Conservation (phyloP, 192 early-diverging fungal genomes). For the Umbelopsis ramanniana region DNA sequence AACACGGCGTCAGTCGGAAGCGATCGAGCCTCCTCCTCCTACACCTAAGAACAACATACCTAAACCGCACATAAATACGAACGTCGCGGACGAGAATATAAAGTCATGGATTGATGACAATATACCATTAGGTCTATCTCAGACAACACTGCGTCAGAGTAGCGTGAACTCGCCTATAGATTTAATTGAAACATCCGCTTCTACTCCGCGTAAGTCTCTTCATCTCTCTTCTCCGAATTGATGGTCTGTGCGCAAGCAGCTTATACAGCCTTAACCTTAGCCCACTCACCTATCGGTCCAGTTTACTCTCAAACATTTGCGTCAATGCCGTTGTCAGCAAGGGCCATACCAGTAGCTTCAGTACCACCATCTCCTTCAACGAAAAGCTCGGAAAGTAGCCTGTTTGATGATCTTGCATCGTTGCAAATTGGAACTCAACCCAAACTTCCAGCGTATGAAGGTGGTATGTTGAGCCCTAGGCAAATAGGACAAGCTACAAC, state of each 20-base stretch:
- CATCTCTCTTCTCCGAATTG: neutral
- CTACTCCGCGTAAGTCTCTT: neutral
- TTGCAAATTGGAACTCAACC: neutral
- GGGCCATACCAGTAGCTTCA: neutral
- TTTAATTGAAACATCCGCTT: neutral
- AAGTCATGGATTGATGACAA: slow-evolving; percentile 12
- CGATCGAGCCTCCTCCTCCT: neutral
- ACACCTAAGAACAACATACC: neutral
- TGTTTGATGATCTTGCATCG: slow-evolving; percentile 18
- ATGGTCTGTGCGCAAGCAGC: neutral
- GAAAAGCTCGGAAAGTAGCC: neutral
- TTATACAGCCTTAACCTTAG: neutral
- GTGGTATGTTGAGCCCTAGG: slow-evolving; percentile 21
- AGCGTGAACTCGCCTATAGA: neutral
- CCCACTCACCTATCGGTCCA: neutral
- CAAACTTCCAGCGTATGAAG: neutral
- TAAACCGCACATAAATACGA: neutral
- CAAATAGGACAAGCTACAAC: neutral
- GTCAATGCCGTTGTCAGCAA: neutral
- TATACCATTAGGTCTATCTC: slow-evolving; percentile 1
- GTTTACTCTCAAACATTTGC: neutral
- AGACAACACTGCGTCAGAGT: neutral
- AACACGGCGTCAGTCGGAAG: neutral
- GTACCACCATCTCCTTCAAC: neutral
- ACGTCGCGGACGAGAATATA: neutral